Evolutionary conservation across 1,139 yeast species (phyloP), one percentile per base, ranked within the genome.

Genomic region (Yamadazyma dendronema): DNA sequence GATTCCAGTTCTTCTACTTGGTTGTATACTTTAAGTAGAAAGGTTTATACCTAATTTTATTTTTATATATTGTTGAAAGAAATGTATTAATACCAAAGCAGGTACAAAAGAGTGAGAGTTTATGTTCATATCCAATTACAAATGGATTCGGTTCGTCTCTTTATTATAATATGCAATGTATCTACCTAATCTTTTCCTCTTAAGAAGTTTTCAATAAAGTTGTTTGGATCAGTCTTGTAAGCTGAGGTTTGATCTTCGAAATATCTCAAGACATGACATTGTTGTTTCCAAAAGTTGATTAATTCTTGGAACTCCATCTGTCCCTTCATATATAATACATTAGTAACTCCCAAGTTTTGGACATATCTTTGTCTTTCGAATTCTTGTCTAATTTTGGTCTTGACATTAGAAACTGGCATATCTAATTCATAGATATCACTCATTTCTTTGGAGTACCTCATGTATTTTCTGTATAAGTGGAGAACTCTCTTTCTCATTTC

Each of bases 291-390:
- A 69, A 86, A 87, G 66, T 87, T 87, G 53, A 84, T 73, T 56
- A 86, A 75, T 59, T 87, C 96, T 59, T 87, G 96, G 62, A 81
- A 87, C 62, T 87, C 96, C 92, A 85, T 85, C 55, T 85, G 92
- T 6, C 94, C 95, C 67, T 84, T 84, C 70, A 84, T 80, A 51
- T 80, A 77, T 41, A 86, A 70, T 13, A 84, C 73, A 60, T 86
- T 87, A 48, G 75, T 68, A 30, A 84, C 78, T 23, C 78, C 78
- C 45, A 82, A 61, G 56, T 84, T 88, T 42, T 67, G 65, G 35
- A 85, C 86, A 56, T 72, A 84, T 57, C 95, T 74, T 55, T 87
- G 81, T 67, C 95, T 61, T 65, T 87, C 95, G 52, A 87, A 87
- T 61, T 87, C 95, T 61, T 86, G 95, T 74, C 96, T 81, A 48